Evolutionary conservation across 192 early-diverging fungal species (phyloP), one percentile per base, ranked within the genome.

Genomic region (Linnemannia schmuckeri): DNA sequence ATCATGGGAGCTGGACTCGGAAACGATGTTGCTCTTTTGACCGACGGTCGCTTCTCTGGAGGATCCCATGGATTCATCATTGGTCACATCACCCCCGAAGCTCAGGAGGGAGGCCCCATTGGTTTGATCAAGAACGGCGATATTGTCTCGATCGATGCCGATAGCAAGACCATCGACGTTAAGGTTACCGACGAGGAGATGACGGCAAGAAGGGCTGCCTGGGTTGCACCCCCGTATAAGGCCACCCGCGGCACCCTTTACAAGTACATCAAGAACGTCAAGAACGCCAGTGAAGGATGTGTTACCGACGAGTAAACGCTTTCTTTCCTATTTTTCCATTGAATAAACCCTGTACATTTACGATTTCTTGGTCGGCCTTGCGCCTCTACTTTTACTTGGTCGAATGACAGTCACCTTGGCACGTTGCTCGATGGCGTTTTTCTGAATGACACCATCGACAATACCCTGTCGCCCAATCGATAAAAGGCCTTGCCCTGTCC

Each of bases 1-100:
- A 97, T 99, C 88, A 99, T 99, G 99, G 99, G 99, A 55, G 98
- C 99, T 7, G 99, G 99, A 20, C 93, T 99, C 77, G 99, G 99
- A 82, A 94, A 99, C 76, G 95, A 99, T 90, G 98, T 99, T 52
- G 98, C 98, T 2, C 91, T 99, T 70, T 91, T 99, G 63, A 99
- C 99, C 18, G 99, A 99, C 81, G 99, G 99, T 68, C 96, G 98
- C 70, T 99, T 99, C 94, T 99, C 97, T 54, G 99, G 99, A 72
- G 99, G 98, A 35, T 95, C 94, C 88, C 99, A 99, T 90, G 96
- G 99, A 46, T 99, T 99, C 83, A 99, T 99, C 80, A 98, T 99
- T 87, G 99, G 99, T 38, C 99, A 99, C 87, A 97, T 99, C 83
- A 96, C 97, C 7, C 99, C 99, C 12, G 99, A 99, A 89, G 99